Evolutionary conservation across 176 grass and related monocot genomes (phyloP).

Genomic region (Metroxylon sagu): DNA sequence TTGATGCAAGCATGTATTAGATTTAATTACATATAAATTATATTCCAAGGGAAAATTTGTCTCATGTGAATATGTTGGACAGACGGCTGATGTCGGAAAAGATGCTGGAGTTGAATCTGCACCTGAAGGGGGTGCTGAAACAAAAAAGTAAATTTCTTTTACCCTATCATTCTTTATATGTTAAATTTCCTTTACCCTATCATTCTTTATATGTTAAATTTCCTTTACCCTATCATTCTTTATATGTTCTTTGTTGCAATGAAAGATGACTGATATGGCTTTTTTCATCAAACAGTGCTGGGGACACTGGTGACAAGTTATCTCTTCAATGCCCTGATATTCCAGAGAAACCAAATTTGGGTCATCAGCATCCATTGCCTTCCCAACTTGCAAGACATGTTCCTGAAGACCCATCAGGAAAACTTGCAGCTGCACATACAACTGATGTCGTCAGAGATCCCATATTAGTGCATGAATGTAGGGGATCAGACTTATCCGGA

Average conservation of each 20-base stretch:
- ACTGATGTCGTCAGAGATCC: slow-evolving; percentile 11
- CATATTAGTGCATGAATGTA: neutral
- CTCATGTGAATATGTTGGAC: slow-evolving; percentile 5
- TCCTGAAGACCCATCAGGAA: slow-evolving; percentile 2
- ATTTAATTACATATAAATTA: too few relatives aligned
- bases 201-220: slow-evolving; percentile 1
- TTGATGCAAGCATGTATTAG: too few relatives aligned
- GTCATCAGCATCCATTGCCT: neutral
- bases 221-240: slow-evolving; percentile 9
- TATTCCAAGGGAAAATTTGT: too few relatives aligned
- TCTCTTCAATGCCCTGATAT: neutral
- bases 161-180: too few relatives aligned
- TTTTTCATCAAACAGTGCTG: slow-evolving; percentile 26
- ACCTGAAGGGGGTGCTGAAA: slow-evolving; percentile 16
- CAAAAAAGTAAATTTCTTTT: slow-evolving; percentile 28
- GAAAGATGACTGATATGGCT: neutral
- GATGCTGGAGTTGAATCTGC: slow-evolving; percentile 11
- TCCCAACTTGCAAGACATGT: slow-evolving; percentile 2
- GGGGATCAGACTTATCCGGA: neutral
- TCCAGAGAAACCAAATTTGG: neutral
- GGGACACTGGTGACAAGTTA: neutral
- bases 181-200: slow-evolving; percentile 6
- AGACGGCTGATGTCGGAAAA: slow-evolving; percentile 21
- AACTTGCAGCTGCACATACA: neutral
- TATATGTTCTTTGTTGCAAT: too few relatives aligned